Evolutionary conservation across 805 yeast species (phyloP), one percentile per base, ranked within the genome.

Genomic region (Candida easanensis): DNA sequence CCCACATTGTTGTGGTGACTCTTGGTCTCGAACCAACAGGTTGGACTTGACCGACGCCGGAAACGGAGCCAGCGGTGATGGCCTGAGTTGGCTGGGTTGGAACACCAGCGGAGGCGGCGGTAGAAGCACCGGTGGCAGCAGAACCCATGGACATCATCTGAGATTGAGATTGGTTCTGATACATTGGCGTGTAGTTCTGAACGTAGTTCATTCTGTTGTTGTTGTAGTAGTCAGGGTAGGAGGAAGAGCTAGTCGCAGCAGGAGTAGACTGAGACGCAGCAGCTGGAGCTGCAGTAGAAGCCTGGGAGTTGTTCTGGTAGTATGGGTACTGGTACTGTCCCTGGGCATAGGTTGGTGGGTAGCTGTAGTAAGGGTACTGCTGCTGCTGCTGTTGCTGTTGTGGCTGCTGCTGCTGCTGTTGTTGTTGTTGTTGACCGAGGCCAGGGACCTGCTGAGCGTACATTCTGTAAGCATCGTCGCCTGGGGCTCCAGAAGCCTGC

Each of bases 1-100:
- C 93, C 95, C 95, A 86, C 76, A 83, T 77, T n/a, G 93, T 85
- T 18, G 93, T 84, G 40, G 89, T 83, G 40, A 85, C 88, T 48
- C 77, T 65, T 39, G 82, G 81, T 58, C 74, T 70, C 19, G 64
- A 58, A 10, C 63, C 63, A 23, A 57, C 51, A 4, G 63, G 63
- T 33, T 58, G 63, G 20, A 56, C 52, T 39, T 58, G 61, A 11
- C 63, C 63, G 20, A 56, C 50, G 3, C 56, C 49, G 13, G 59
- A 54, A 9, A 50, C 44, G 4, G 49, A 25, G 2, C 45, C 33
- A 3, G 41, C 16, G 14, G 44, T 19, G 26, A 44, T 46, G 33
- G 33, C 43, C 19, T 44, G 54, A 17, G 48, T 31, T 25, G 44
- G 41, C 34, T 38, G 42, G 18, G 40, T 16, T 33, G 44, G 35